Evolutionary conservation across 306 rosid species (phyloP).

Genomic region (Vigna hirtella): DNA sequence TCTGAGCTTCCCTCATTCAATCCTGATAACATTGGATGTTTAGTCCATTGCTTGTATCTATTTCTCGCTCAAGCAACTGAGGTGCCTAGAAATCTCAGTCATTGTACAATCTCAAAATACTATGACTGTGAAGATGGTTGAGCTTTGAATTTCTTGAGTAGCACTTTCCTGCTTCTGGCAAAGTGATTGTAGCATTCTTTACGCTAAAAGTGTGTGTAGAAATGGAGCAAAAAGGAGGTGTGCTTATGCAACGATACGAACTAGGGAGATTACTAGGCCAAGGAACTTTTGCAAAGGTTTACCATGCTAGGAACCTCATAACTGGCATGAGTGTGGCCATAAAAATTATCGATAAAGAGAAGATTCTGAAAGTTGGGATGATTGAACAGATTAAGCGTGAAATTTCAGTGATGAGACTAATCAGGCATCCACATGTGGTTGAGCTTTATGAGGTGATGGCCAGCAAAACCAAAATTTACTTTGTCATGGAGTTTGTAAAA

Average conservation of each 20-base stretch:
- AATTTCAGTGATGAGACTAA: constrained; percentile 81
- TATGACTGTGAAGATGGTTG: constrained; percentile 81
- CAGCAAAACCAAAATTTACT: constrained; percentile 83
- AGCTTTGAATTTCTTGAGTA: constrained; percentile 50
- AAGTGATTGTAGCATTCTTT: constrained; percentile 34
- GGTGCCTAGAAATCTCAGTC: constrained; percentile 50
- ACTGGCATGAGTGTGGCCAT: constrained; percentile 78
- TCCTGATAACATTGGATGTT: constrained; percentile 59
- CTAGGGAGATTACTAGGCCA: constrained; percentile 83
- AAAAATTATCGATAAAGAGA: constrained; percentile 76
- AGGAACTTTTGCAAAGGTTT: constrained; percentile 96
- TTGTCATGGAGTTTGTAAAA: constrained; percentile 86
- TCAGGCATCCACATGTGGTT: constrained; percentile 89
- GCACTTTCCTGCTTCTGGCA: constrained; percentile 39
- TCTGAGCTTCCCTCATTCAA: constrained; percentile 49
- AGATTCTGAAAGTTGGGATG: constrained; percentile 78
- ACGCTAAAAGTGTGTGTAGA: constrained; percentile 29
- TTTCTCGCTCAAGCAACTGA: constrained; percentile 46
- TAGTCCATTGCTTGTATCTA: constrained; percentile 46
- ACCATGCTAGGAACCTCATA: constrained; percentile 67
- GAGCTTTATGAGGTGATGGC: constrained; percentile 98
- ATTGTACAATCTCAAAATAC: constrained; percentile 53
- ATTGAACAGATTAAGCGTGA: constrained; percentile 91
- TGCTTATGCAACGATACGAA: constrained; percentile 84
- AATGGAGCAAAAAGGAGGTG: constrained; percentile 73